Evolutionary conservation across 345 rosid species (phyloP).

Genomic region (Citrus maxima): DNA sequence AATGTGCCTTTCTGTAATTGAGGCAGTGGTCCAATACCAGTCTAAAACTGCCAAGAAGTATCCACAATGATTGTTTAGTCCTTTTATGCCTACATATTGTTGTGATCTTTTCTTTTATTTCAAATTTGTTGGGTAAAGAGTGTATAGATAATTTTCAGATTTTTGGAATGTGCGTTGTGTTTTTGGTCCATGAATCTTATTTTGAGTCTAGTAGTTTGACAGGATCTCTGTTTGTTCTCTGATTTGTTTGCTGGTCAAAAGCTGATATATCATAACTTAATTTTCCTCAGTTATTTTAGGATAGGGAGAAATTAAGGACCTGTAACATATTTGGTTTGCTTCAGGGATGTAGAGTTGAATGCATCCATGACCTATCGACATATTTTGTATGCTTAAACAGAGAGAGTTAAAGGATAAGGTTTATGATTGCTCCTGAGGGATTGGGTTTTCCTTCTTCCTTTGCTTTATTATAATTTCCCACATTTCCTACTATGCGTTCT

Average conservation of each 20-base stretch:
- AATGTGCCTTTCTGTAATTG: not conserved
- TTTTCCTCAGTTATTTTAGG: not conserved
- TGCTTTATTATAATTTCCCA: not conserved
- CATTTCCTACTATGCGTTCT: not conserved
- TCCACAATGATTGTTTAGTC: no score
- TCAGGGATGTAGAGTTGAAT: not conserved
- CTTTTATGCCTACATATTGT: not conserved
- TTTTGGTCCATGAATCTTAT: not conserved
- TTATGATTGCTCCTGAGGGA: not conserved
- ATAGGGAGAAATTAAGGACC: not conserved
- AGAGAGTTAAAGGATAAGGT: not conserved
- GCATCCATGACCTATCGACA: not conserved
- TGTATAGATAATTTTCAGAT: not conserved
- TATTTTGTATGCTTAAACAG: not conserved
- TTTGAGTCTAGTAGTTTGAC: not conserved
- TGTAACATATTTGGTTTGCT: not conserved
- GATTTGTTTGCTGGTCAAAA: not conserved
- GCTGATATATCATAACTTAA: not conserved
- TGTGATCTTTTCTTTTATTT: not conserved
- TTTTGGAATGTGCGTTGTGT: no score
- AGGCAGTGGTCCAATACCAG: not conserved
- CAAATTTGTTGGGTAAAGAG: not conserved
- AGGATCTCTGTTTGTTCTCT: not conserved
- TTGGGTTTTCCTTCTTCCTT: not conserved
- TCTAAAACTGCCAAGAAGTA: no score